Percentiles rank a stretch among this genome's conserved stretches.
Conservation (phyloP, 371 early-diverging fungal genomes). For the Zychaea mexicana region DNA sequence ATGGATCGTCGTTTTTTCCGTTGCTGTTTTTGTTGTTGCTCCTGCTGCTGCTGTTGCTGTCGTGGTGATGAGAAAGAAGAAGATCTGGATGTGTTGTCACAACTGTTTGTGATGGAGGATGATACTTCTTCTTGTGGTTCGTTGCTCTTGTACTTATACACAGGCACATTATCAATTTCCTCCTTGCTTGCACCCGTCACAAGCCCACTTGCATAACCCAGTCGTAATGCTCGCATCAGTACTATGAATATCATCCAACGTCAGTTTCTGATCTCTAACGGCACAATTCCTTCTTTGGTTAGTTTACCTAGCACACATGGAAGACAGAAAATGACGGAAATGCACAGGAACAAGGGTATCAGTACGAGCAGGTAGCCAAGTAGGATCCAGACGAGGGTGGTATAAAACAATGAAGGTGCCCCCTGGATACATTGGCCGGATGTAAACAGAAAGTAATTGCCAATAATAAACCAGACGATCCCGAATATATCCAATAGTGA, state of each 20-base stretch:
- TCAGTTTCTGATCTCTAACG: not conserved
- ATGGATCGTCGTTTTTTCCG: not conserved
- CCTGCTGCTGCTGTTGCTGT: not conserved
- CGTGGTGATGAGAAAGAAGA: not conserved
- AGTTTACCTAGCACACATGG: constrained; percentile 55
- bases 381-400: constrained; percentile 61
- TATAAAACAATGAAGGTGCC: constrained; percentile 59
- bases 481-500: constrained; percentile 64
- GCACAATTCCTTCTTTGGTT: not conserved
- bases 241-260: constrained; percentile 21
- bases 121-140: not conserved
- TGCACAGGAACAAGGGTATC: constrained; percentile 60
- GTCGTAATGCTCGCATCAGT: constrained; percentile 53
- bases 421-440: constrained; percentile 36
- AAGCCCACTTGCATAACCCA: constrained; percentile 47
- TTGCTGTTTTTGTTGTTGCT: not conserved
- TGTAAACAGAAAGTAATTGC: constrained; percentile 70
- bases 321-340: constrained; percentile 65
- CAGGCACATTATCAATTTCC: constrained; percentile 56
- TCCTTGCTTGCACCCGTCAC: constrained; percentile 59
- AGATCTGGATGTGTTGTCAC: not conserved
- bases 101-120: not conserved
- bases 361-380: constrained; percentile 68
- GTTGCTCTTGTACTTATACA: constrained; percentile 26
- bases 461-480: constrained; percentile 69